Evolutionary conservation across 108 stramenopile species (phyloP), one percentile per base, ranked within the genome.

Genomic region (Nitzschia palea): DNA sequence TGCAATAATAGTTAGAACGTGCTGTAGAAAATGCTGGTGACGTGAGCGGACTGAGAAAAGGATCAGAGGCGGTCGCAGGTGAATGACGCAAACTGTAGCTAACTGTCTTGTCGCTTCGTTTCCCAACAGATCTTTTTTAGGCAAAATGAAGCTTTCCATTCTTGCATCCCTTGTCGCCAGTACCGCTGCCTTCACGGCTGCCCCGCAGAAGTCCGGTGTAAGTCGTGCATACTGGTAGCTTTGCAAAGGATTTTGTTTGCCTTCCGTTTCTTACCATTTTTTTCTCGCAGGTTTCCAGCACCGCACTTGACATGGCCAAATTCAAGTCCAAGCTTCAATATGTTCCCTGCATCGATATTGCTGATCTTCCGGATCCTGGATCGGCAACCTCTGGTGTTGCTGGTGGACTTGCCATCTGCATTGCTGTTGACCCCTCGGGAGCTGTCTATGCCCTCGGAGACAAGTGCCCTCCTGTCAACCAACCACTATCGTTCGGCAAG

Each of bases 401-500:
- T 34, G 94, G 86, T 55, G 94, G 94, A 27, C 94, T 95, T 81
- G 94, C 94, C 54, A 96, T 98, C 78, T 95, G 95, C 89, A 90
- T 98, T 61, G 97, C 96, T 57, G 97, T 96, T 59, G 96, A 96
- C 82, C 78, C 77, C n/a, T 83, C 84, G 76, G 96, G 97, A 74
- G 78, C 87, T 50, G 88, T 98, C 51, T 98, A 84, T 67, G 95
- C 95, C 56, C 87, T 96, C 44, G 96, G 95, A 42, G 96, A 98
- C 83, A 98, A 96, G 80, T 98, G 95, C 90, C 97, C 97, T 25
- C 95, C 94, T 36, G 79, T 96, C 74, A 93, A 93, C 91, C 94
- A 95, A 79, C 97, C 97, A 55, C 89, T 96, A 65, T 93, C 92
- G 26, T 94, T 94, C 80, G 95, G 97, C 58, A 90, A 87, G 60